phyloP scores from a whole-genome alignment of 306 rosid species.

The Fagus crenata region DNA sequence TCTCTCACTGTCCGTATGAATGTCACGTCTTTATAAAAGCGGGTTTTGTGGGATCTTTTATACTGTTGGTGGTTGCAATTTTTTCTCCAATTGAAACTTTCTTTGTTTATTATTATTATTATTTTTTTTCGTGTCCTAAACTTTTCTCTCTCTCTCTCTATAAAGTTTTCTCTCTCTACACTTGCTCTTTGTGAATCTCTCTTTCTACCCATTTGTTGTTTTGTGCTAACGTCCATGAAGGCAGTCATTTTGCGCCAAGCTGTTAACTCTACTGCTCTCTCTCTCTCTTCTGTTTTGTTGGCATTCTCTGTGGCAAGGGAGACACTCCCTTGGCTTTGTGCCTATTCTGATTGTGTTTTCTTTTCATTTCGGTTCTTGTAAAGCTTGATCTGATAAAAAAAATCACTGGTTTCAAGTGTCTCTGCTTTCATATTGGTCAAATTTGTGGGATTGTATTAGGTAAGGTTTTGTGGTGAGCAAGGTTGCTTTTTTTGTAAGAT shows the following conservation, averaged over 20 bases:
- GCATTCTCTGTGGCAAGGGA: conserved; percentile 3
- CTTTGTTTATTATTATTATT: conserved; percentile 2
- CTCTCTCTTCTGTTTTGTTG: background rate
- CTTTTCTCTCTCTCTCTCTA: background rate
- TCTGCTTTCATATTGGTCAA: background rate
- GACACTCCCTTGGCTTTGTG: conserved; percentile 2
- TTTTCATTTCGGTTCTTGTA: background rate
- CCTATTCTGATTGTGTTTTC: conserved; percentile 3
- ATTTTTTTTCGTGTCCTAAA: background rate
- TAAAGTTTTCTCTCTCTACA: background rate
- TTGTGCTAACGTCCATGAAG: background rate
- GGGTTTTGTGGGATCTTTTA: conserved; percentile 32
- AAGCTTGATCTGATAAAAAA: conserved; percentile 1
- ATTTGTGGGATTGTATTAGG: background rate
- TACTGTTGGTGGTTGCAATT: conserved; percentile 35
- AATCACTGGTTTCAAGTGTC: background rate
- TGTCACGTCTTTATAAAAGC: conserved; percentile 30
- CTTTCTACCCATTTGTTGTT: background rate
- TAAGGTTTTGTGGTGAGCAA: background rate
- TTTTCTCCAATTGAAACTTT: conserved; percentile 23
- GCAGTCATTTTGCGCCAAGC: conserved; percentile 8
- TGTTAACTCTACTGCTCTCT: conserved; percentile 17
- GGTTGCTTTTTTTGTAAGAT: too few species aligned
- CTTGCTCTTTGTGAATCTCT: background rate
- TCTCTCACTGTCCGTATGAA: too few species aligned